Evolutionary conservation across 306 rosid genomes (phyloP), one percentile per base, ranked within the genome.

Genomic region (Mimosa pudica): DNA sequence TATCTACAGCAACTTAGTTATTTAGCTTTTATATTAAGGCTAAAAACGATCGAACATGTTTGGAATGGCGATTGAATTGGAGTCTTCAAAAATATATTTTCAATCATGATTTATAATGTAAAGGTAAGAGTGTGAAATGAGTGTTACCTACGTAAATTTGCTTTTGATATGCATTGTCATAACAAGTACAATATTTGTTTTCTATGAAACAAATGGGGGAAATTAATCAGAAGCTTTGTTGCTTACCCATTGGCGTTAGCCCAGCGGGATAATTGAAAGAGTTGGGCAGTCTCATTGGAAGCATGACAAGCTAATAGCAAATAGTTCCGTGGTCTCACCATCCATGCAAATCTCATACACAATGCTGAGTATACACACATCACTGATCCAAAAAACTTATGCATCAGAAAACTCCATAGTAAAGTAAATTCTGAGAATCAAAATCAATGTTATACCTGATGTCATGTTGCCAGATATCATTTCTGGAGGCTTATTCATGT

Each of bases 401-500:
- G 3, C 5, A 55, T n/a, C 30, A 55, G 55, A 55, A 55, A 55
- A n/a, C 24, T 52, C 17, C 4, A 16, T 46, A 14, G 24, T 57
- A 6, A 60, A 20, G 20, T 60, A 24, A 60, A 20, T 60, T 18
- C 36, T 60, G 35, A 60, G 36, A 35, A 79, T 49, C 3, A 51
- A 3, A 35, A 55, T 38, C 62, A n/a, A 80, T 24, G 30, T 24
- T 24, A 24, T 24, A 94, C 98, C 94, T 94, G 78, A 92, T 7
- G 97, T 92, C 98, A 94, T 93, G 87, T 85, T 93, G 78, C 96
- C 98, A 13, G 99, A 93, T 54, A 95, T 93, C 96, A 89, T 80
- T 84, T 95, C 98, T 12, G 99, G 94, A 45, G 99, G 98, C 82
- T 93, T 95, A 4, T 78, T 84, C 88, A 93, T 83, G 87, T 95